Evolutionary conservation across 1,139 yeast genomes (phyloP), one percentile per base, ranked within the genome.

Genomic region (Candida sojae): DNA sequence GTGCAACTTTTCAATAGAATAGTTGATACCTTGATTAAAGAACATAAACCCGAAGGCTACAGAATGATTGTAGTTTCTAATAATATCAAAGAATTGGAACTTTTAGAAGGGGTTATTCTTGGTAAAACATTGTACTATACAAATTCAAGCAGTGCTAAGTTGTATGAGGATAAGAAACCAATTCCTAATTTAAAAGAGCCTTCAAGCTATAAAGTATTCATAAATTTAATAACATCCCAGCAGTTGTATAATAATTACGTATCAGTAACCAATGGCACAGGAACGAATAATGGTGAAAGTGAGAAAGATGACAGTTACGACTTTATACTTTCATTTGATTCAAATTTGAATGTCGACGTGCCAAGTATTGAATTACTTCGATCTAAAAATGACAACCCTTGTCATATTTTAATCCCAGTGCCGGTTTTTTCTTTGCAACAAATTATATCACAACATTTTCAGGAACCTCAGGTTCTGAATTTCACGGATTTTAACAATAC

Each of bases 31-130:
- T 51, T 71, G 9, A 53, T 69, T 8, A 60, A 56, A 6, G 53
- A 54, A 34, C 23, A 38, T 3, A 47, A 49, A 31, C 50, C 55
- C 12, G 55, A 53, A 4, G 57, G 57, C 7, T 53, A 53, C 43
- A 64, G 76, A 36, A 59, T 84, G 23, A 66, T 83, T 39, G 73
- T 86, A n/a, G 78, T 84, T 4, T 84, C 89, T 0, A 77, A 78
- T 38, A 79, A 75, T 54, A 75, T 84, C 33, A 83, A 85, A 57
- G 93, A 86, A 59, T 64, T 87, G 57, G 95, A 87, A 57, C 66
- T 86, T 39, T 72, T 87, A 4, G 95, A 87, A 60, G 86, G 89
- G 0, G 66, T 84, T 25, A 62, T 86, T 17, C 70, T 86, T 29
- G 93, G 93, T 0, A 82, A 86, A 57, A 64, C 71, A 36, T 62